phyloP scores from a whole-genome alignment of 768 basidiomycete species.

The Roridomyces roridus region DNA sequence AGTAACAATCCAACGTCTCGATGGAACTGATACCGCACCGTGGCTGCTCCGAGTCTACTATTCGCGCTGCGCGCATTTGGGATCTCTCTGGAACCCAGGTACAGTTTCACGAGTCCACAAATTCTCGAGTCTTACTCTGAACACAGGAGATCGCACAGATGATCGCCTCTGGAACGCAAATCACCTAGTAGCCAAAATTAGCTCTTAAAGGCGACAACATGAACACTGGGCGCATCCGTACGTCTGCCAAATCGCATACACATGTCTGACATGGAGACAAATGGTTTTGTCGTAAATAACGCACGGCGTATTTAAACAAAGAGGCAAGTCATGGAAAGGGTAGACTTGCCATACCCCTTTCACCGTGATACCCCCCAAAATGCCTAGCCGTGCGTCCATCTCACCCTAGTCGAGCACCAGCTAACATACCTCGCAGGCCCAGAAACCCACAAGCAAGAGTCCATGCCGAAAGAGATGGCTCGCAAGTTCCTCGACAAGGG shows the following conservation, averaged over 20 bases:
- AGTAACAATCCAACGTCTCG: no score
- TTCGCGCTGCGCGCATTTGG: no score
- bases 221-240: slow-evolving; percentile 9
- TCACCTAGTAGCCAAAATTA: no score
- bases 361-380: not conserved
- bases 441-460: not conserved
- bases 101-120: no score
- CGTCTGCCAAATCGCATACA: not conserved
- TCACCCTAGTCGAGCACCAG: not conserved
- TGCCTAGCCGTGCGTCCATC: not conserved
- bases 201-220: slow-evolving; percentile 8
- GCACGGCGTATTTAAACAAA: slow-evolving; percentile 13
- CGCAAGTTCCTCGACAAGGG: slow-evolving; percentile 26
- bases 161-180: not conserved
- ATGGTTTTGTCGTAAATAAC: slow-evolving; percentile 6
- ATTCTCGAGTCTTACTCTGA: no score
- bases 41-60: no score
- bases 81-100: no score
- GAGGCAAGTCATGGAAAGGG: not conserved
- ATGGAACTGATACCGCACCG: no score
- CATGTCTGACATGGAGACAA: slow-evolving; percentile 3
- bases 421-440: not conserved
- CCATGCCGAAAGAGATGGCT: slow-evolving; percentile 17
- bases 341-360: not conserved
- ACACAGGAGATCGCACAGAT: no score